Conservation (phyloP, 768 basidiomycete genomes). For the Rhodosporidiobolus odoratus region DNA sequence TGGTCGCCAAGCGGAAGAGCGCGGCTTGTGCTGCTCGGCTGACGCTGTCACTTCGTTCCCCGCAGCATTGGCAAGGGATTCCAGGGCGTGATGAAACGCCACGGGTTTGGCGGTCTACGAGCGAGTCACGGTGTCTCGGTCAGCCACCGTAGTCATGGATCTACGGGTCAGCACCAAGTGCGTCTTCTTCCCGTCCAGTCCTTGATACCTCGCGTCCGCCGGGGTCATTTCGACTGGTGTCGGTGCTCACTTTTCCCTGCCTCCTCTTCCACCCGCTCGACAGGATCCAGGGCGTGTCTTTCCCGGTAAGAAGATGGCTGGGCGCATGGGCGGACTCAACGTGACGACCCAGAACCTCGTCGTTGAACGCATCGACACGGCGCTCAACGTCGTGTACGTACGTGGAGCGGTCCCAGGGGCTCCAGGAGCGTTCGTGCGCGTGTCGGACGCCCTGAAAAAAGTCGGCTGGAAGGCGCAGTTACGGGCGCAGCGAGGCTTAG, state of each 20-base stretch:
- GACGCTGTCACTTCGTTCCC: background rate
- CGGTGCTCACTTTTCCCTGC: too few relatives aligned
- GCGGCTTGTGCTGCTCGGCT: too few relatives aligned
- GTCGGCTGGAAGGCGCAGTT: slow-evolving; percentile 63
- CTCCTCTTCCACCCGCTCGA: background rate
- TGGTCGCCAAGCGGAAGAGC: too few relatives aligned
- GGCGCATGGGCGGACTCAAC: slow-evolving; percentile 77
- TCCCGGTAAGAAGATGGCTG: slow-evolving; percentile 98
- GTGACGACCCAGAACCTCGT: slow-evolving; percentile 80
- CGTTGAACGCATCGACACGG: slow-evolving; percentile 79
- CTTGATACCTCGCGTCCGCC: background rate
- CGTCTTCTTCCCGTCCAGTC: slow-evolving; percentile 37
- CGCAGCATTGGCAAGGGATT: slow-evolving; percentile 92
- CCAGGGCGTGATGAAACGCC: slow-evolving; percentile 93
- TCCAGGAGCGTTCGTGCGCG: slow-evolving; percentile 76
- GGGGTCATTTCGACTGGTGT: too few relatives aligned
- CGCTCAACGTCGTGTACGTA: slow-evolving; percentile 81
- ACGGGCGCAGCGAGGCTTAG: slow-evolving; percentile 66
- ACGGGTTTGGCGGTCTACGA: slow-evolving; percentile 82
- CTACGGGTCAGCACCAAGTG: slow-evolving; percentile 92
- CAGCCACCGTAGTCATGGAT: slow-evolving; percentile 86
- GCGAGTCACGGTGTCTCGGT: slow-evolving; percentile 95
- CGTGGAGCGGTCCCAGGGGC: slow-evolving; percentile 85
- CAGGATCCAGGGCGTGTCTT: slow-evolving; percentile 94
- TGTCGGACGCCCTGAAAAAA: slow-evolving; percentile 86